Evolutionary conservation across 768 basidiomycete genomes (phyloP).

Genomic region (Suillus americanus): DNA sequence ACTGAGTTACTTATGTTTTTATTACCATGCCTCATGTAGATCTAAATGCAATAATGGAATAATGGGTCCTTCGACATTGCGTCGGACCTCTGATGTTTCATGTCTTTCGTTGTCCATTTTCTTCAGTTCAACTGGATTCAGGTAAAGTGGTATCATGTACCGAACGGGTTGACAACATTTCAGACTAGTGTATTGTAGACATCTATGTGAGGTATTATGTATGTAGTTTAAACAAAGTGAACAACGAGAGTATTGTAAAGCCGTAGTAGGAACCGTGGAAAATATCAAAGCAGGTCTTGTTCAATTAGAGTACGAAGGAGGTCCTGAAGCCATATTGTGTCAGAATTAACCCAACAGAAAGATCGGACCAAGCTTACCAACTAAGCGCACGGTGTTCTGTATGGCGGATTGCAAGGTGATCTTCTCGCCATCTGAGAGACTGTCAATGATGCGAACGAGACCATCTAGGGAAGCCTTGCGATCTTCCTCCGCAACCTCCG

Average conservation of each 20-base stretch:
- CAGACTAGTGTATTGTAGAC: neutral
- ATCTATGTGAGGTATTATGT: constrained; percentile 3
- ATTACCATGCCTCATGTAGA: neutral
- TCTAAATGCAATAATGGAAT: neutral
- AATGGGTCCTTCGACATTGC: neutral
- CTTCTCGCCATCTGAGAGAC: constrained; percentile 73
- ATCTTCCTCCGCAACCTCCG: constrained; percentile 70
- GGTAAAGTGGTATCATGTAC: neutral
- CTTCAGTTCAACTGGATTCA: neutral
- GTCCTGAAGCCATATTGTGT: constrained; percentile 27
- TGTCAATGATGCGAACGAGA: constrained; percentile 69
- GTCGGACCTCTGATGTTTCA: neutral
- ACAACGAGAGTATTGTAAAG: neutral
- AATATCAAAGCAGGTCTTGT: neutral
- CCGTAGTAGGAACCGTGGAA: neutral
- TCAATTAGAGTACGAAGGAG: constrained; percentile 40
- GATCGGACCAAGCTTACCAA: constrained; percentile 45
- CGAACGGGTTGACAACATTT: neutral
- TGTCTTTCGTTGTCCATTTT: too few relatives aligned
- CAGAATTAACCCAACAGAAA: neutral
- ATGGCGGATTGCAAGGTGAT: constrained; percentile 57
- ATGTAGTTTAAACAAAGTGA: neutral
- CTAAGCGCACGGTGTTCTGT: constrained; percentile 54
- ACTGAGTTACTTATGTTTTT: constrained; percentile 1
- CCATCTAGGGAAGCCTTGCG: constrained; percentile 76